Evolutionary conservation across 257 asterid species (phyloP).

Genomic region (Coffea canephora): DNA sequence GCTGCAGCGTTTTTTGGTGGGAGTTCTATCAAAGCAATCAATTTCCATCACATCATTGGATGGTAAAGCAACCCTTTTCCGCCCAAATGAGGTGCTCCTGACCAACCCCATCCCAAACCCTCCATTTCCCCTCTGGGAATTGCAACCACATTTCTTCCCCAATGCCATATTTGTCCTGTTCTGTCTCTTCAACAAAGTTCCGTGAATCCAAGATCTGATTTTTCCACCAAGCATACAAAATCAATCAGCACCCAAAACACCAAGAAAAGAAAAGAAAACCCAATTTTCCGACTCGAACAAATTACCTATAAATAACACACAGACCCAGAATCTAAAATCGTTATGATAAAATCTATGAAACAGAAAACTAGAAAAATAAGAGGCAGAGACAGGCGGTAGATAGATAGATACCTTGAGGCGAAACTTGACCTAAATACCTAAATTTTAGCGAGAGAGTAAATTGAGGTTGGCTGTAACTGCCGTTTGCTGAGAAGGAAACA

Average conservation of each 20-base stretch:
- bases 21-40: conserved; percentile 15
- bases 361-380: background rate
- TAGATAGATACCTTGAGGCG: background rate
- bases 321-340: background rate
- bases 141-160: conserved; percentile 13
- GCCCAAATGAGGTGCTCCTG: conserved; percentile 56
- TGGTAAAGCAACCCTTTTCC: conserved; percentile 48
- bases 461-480: conserved; percentile 36
- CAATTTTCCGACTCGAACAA: background rate
- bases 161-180: conserved; percentile 20
- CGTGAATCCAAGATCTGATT: conserved; percentile 19
- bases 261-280: background rate
- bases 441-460: conserved; percentile 28
- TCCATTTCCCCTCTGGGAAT: conserved; percentile 19
- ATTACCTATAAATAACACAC: no score
- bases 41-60: conserved; percentile 15
- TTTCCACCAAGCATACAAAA: conserved; percentile 12
- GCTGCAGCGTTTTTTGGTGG: conserved; percentile 37
- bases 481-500: conserved; percentile 30
- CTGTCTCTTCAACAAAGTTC: background rate
- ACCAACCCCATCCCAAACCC: conserved; percentile 38
- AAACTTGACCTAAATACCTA: conserved; percentile 20
- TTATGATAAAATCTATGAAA: background rate
- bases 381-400: background rate
- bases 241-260: background rate